Evolutionary conservation across 2,329 filamentous ascomycete genomes (phyloP).

Genomic region (Nemania sp.): DNA sequence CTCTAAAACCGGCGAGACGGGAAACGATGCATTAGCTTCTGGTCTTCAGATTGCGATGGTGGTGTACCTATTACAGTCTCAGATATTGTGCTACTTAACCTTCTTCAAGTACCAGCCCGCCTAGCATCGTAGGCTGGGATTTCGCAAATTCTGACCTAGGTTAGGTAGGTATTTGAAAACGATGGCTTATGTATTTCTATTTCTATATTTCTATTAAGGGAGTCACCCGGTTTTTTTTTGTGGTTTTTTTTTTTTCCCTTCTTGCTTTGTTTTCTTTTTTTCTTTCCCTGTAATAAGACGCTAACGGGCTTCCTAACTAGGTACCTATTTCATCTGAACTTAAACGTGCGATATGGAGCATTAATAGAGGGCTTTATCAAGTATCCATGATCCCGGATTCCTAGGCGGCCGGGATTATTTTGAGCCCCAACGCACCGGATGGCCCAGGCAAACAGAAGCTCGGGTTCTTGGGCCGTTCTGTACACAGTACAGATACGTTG

Average conservation of each 20-base stretch:
- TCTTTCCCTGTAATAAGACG: neutral
- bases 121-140: neutral
- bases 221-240: too few species aligned
- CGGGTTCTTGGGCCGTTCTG: constrained; percentile 6
- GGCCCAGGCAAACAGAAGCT: neutral
- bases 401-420: constrained; percentile 12
- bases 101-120: too few species aligned
- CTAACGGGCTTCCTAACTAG: too few species aligned
- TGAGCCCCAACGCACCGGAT: constrained; percentile 19
- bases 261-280: too few species aligned
- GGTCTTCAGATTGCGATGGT: constrained; percentile 20
- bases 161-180: neutral
- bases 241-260: neutral
- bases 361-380: neutral
- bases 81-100: neutral
- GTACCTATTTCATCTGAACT: constrained; percentile 10
- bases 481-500: constrained; percentile 17
- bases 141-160: too few species aligned
- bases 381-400: constrained; percentile 15
- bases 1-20: constrained; percentile 14
- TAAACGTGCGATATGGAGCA: constrained; percentile 4
- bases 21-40: constrained; percentile 21
- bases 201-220: too few species aligned
- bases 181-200: too few species aligned
- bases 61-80: neutral